These are phyloP conservation scores for Phytophthora niederhauseri DNA, from an alignment of 352 stramenopile species.

Conservation along the genomic window DNA sequence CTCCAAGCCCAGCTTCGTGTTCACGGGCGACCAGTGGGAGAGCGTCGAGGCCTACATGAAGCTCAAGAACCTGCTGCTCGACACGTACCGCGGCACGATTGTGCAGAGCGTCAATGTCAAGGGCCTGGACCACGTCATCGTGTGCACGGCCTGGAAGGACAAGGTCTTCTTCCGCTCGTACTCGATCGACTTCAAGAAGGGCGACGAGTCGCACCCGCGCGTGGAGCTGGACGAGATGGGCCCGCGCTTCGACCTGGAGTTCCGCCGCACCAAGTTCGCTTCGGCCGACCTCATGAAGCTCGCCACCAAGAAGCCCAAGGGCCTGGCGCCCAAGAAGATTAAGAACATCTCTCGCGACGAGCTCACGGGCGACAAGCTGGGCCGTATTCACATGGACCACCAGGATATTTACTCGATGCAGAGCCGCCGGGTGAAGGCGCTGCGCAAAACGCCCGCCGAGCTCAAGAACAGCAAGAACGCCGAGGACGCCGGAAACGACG, in stretches of 20 bases:
- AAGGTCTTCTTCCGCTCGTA: conserved; percentile 97
- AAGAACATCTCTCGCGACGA: conserved; percentile 98
- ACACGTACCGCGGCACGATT: conserved; percentile 98
- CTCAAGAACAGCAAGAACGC: conserved; percentile 66
- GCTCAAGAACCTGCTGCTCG: conserved; percentile 95
- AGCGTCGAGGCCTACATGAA: conserved; percentile 91
- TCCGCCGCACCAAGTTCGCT: conserved; percentile 96
- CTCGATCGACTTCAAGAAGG: conserved; percentile 95
- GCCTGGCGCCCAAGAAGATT: conserved; percentile 94
- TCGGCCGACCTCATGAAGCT: conserved; percentile 96
- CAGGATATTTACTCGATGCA: conserved; percentile 98
- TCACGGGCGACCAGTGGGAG: conserved; percentile 96
- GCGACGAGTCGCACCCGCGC: conserved; percentile 80
- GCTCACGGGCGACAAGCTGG: conserved; percentile 98
- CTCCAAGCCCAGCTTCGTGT: conserved; percentile 96
- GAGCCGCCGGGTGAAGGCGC: conserved; percentile 95
- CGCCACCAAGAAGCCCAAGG: conserved; percentile 94
- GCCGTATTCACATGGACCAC: conserved; percentile 97
- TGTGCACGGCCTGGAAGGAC: conserved; percentile 94
- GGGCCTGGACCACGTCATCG: conserved; percentile 97
- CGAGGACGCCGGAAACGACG: conserved; percentile 32
- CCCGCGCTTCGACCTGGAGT: conserved; percentile 87
- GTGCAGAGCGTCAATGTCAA: conserved; percentile 96
- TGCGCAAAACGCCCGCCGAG: conserved; percentile 86
- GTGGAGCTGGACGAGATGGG: conserved; percentile 93